A percentile compares a stretch with the other conserved stretches of the same genome.
Conservation (phyloP, 441 rosid genomes). For the Erodium trifolium region DNA sequence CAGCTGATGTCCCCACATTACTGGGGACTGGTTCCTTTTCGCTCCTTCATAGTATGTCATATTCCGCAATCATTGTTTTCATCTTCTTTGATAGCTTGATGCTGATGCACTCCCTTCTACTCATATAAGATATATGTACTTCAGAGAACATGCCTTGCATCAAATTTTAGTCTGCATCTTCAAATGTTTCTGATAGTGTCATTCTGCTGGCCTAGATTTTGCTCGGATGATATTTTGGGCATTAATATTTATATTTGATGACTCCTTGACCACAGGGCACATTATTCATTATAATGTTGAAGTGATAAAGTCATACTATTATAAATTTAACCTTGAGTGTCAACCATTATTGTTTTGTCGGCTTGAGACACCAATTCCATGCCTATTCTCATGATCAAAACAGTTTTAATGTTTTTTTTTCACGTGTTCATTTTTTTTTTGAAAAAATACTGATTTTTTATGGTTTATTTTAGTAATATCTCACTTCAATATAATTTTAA, state of each 20-base stretch:
- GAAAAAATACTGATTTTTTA: no score
- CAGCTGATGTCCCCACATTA: constrained; percentile 85
- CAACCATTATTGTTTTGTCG: constrained; percentile 1
- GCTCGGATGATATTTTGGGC: constrained; percentile 1
- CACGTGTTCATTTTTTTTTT: no score
- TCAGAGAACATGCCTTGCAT: constrained; percentile 1
- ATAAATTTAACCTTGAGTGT: not conserved
- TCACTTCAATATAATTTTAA: no score
- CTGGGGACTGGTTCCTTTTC: constrained; percentile 85
- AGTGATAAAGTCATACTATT: not conserved
- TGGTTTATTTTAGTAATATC: no score
- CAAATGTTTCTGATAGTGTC: not conserved
- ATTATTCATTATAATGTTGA: constrained; percentile 4
- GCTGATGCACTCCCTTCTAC: not conserved
- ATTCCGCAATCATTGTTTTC: constrained; percentile 12
- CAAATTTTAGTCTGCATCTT: not conserved
- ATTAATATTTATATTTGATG: constrained; percentile 3
- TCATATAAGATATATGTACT: constrained; percentile 1
- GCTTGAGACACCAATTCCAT: no score
- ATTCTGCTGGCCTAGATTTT: constrained; percentile 1
- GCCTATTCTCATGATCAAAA: no score
- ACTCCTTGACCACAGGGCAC: not conserved
- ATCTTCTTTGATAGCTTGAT: constrained; percentile 1
- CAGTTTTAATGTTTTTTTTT: no score
- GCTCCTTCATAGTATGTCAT: constrained; percentile 78